Conservation (phyloP, 257 asterid species). For the Mitragyna speciosa region DNA sequence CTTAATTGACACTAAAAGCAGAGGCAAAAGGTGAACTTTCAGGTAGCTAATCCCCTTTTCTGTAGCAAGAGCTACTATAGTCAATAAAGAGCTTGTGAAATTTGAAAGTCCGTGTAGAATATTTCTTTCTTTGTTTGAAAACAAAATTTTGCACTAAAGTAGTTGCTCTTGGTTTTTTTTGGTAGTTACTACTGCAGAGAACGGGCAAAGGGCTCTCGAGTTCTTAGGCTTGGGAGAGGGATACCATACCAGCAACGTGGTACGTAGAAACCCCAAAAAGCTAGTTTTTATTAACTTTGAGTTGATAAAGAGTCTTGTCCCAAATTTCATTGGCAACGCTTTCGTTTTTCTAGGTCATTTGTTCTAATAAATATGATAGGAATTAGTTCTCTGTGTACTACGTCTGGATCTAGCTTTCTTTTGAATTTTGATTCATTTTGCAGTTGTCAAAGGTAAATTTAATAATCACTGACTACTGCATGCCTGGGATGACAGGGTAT, state of each 20-base stretch:
- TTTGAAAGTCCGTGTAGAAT: neutral
- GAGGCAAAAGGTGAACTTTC: neutral
- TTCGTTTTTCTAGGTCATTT: neutral
- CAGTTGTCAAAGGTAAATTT: conserved; percentile 34
- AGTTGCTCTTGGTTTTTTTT: neutral
- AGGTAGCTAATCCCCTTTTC: neutral
- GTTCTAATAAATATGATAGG: neutral
- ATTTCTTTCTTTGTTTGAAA: neutral
- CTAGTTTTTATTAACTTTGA: neutral
- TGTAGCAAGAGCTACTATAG: neutral
- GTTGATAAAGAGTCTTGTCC: neutral
- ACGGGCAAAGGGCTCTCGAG: conserved; percentile 37
- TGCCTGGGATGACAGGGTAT: conserved; percentile 51
- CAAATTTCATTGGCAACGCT: neutral
- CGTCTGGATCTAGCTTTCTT: neutral
- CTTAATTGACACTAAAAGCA: neutral
- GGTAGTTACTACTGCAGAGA: conserved; percentile 36
- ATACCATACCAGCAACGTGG: conserved; percentile 14
- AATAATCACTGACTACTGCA: conserved; percentile 38
- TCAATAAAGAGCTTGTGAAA: neutral
- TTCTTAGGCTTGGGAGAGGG: conserved; percentile 32
- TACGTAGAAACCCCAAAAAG: neutral
- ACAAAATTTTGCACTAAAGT: neutral
- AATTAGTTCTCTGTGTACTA: neutral
- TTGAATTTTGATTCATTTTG: neutral